Conservation (phyloP, 129 eudicot species). For the Solidago caesia region DNA sequence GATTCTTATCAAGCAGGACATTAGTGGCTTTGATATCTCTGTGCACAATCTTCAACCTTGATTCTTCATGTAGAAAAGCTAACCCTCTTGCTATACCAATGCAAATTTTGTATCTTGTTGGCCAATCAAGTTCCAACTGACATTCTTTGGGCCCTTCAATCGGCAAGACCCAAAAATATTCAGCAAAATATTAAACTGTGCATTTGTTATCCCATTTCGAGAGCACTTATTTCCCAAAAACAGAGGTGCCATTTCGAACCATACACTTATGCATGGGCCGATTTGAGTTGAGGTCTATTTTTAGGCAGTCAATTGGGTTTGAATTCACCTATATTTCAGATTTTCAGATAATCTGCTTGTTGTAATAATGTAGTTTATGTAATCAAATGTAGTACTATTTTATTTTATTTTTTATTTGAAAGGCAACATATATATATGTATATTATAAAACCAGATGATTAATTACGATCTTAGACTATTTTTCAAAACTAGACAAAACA, state of each 20-base stretch:
- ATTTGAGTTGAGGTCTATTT: not conserved
- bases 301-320: not conserved
- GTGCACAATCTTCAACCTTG: slow-evolving; percentile 67
- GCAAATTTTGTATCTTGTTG: slow-evolving; percentile 62
- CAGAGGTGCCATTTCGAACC: not conserved
- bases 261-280: not conserved
- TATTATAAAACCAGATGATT: no score
- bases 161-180: slow-evolving; percentile 9
- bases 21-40: slow-evolving; percentile 77
- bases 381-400: not conserved
- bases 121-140: slow-evolving; percentile 66
- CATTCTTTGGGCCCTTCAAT: slow-evolving; percentile 53
- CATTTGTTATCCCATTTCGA: not conserved
- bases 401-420: no score
- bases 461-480: not conserved
- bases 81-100: slow-evolving; percentile 78
- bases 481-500: not conserved
- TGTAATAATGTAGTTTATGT: not conserved
- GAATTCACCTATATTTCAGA: not conserved
- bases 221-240: not conserved
- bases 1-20: slow-evolving; percentile 59
- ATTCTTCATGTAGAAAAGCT: slow-evolving; percentile 75
- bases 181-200: slow-evolving; percentile 14
- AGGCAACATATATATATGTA: no score
- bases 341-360: not conserved